Evolutionary conservation across 2,329 filamentous ascomycete genomes (phyloP).

Genomic region (Pleoardoris graminearum): DNA sequence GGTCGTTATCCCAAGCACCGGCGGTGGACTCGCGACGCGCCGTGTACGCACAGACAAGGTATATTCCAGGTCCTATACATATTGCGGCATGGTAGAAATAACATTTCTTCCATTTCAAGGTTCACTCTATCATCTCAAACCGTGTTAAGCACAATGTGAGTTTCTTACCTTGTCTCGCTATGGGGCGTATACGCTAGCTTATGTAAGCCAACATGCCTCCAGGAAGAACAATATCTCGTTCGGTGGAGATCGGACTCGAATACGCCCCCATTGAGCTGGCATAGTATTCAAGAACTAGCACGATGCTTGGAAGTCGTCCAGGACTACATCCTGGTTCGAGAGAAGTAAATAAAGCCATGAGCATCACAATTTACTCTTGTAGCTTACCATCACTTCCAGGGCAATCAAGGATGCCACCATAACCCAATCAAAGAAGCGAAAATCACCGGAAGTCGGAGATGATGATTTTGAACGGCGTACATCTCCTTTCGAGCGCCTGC

Average conservation of each 20-base stretch:
- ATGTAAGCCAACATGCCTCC: constrained; percentile 20
- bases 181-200: constrained; percentile 16
- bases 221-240: constrained; percentile 51
- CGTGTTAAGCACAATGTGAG: constrained; percentile 30
- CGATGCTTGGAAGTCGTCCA: constrained; percentile 48
- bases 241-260: constrained; percentile 38
- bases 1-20: constrained; percentile 30
- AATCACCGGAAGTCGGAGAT: constrained; percentile 25
- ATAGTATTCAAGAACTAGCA: constrained; percentile 46
- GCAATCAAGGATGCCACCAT: not conserved
- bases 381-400: not conserved
- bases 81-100: constrained; percentile 1
- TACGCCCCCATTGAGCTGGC: constrained; percentile 49
- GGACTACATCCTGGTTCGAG: constrained; percentile 44
- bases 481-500: constrained; percentile 26
- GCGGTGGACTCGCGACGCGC: constrained; percentile 17
- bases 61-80: not conserved
- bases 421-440: constrained; percentile 30
- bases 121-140: constrained; percentile 32
- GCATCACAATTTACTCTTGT: not conserved
- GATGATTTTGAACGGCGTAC: constrained; percentile 20
- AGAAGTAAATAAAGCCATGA: constrained; percentile 22
- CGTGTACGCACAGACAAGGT: constrained; percentile 32
- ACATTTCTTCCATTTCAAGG: constrained; percentile 14
- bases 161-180: not conserved